These are phyloP conservation scores for Falciphora oryzae DNA, from an alignment of 2,329 filamentous ascomycete species.

Conservation along the genomic window DNA sequence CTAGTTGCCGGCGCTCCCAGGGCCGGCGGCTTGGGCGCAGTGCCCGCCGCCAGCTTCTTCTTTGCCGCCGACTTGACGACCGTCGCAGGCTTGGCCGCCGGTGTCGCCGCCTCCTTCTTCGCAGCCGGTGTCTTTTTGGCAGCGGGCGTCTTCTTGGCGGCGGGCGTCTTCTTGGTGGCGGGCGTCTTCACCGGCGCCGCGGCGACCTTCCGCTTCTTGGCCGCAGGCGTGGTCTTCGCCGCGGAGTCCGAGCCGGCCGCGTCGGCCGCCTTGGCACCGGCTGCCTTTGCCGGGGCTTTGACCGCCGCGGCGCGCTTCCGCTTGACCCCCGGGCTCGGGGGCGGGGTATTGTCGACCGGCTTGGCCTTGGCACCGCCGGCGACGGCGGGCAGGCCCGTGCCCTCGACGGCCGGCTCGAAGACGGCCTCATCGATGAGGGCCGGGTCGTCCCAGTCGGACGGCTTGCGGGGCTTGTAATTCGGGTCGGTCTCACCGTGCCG, in stretches of 20 bases:
- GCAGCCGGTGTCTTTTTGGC: neutral
- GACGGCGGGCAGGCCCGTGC: neutral
- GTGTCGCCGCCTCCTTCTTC: neutral
- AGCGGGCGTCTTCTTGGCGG: neutral
- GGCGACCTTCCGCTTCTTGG: neutral
- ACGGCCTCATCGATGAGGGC: neutral
- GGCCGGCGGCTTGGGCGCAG: too few relatives aligned
- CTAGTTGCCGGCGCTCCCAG: neutral
- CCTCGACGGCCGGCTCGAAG: slow-evolving; percentile 3
- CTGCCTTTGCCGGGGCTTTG: neutral
- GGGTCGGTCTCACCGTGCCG: neutral
- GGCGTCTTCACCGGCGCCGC: neutral
- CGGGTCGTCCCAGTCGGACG: slow-evolving; percentile 3
- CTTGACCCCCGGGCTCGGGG: neutral
- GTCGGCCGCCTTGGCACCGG: neutral
- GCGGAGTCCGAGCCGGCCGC: neutral
- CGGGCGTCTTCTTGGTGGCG: neutral
- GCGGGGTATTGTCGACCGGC: neutral
- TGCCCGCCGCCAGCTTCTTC: neutral
- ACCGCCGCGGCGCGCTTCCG: neutral
- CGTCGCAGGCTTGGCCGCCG: neutral
- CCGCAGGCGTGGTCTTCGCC: neutral
- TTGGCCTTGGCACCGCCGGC: neutral
- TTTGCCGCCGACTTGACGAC: neutral
- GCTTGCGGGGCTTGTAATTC: slow-evolving; percentile 2